phyloP scores from a whole-genome alignment of 1,139 yeast genomes.

The Yamadazyma siamensis region DNA sequence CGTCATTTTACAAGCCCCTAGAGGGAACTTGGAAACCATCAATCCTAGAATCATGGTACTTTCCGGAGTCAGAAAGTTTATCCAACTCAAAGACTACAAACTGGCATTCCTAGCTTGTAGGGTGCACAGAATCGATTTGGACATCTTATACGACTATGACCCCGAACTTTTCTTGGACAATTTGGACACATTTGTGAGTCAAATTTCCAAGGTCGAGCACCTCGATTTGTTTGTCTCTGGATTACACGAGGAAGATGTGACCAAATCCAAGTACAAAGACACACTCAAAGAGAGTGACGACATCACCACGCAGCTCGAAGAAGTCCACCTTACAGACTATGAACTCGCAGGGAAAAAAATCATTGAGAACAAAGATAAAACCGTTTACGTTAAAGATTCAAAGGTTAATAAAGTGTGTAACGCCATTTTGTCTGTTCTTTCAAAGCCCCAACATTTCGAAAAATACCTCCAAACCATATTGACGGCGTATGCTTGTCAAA shows the following conservation, averaged over 20 bases:
- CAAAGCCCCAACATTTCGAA: constrained; percentile 48
- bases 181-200: constrained; percentile 66
- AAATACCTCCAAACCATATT: constrained; percentile 74
- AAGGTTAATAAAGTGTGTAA: constrained; percentile 81
- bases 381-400: constrained; percentile 34
- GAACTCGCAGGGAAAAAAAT: constrained; percentile 17
- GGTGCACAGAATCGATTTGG: constrained; percentile 87
- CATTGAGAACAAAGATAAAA: constrained; percentile 31
- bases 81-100: constrained; percentile 53
- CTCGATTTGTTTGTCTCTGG: constrained; percentile 86
- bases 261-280: constrained; percentile 77
- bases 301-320: not conserved
- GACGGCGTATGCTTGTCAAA: constrained; percentile 90
- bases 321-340: not conserved
- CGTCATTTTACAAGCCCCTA: constrained; percentile 86
- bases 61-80: constrained; percentile 72
- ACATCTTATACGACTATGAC: constrained; percentile 82
- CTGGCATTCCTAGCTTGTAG: constrained; percentile 82
- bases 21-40: constrained; percentile 94
- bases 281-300: constrained; percentile 40
- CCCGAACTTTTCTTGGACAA: constrained; percentile 66
- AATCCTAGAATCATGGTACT: constrained; percentile 91
- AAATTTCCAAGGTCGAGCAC: constrained; percentile 69
- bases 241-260: constrained; percentile 81
- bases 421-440: constrained; percentile 57